Base-by-base conservation (phyloP, 371 early-diverging fungal species). In the Actinomortierella ambigua region DNA sequence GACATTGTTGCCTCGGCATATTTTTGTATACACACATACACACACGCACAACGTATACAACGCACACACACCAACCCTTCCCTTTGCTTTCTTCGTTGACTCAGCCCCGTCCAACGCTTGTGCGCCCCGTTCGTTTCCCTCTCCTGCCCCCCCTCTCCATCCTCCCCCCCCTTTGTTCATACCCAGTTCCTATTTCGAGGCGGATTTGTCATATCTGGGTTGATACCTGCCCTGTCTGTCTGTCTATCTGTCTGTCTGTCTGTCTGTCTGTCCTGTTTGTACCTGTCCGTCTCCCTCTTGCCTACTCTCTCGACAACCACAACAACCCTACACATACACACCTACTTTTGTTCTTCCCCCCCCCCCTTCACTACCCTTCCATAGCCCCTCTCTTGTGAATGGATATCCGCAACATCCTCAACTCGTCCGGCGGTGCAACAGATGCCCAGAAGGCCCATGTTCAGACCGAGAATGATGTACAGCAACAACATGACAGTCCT, bases 371-470 rank as follows among this genome's bases (percentile, higher is more conserved):
- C 66, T n/a, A 34, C 48, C n/a, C n/a, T n/a, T n/a, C n/a, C n/a
- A n/a, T n/a, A n/a, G n/a, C n/a, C n/a, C n/a, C n/a, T n/a, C 34
- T 34, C 34, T 34, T 34, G 34, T 34, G 34, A 34, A 67, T 67
- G 68, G 68, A 67, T 48, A 67, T 67, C 53, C 61, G 61, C 9
- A 67, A 61, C 43, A 67, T 65, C 47, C 66, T 65, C 60, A 65
- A 65, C 51, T 55, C 66, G 34, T 34, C 34, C 11, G 34, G 34
- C 34, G 47, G 66, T 56, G 55, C 56, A 66, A 60, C 59, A 46
- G 39, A 44, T 55, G 13, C 43, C 2, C 58, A 48, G 22, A 22
- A 57, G 40, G 50, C 48, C 11, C 34, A 34, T 34, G 11, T 34
- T 11, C 23, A 49, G 40, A 20, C 26, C 23, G 14, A 42, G 22